phyloP scores from a whole-genome alignment of 2,329 filamentous ascomycete species.

The Colletotrichum gigasporum region DNA sequence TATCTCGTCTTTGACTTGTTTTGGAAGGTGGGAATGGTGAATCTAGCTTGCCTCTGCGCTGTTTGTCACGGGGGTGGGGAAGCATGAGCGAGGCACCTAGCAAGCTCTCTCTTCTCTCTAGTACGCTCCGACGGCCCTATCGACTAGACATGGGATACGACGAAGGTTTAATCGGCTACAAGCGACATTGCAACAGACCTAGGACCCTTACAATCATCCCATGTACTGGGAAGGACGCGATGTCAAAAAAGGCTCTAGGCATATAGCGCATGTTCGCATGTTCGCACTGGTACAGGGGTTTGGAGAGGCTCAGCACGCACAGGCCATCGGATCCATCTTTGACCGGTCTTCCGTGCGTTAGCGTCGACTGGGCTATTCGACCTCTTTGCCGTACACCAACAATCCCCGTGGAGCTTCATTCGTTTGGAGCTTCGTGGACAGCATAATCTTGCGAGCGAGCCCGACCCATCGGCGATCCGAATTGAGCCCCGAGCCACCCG shows the following conservation, averaged over 20 bases:
- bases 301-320: conserved; percentile 26
- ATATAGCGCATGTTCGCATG: conserved; percentile 4
- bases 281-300: conserved; percentile 19
- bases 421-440: conserved; percentile 20
- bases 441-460: conserved; percentile 21
- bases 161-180: not conserved
- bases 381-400: conserved; percentile 26
- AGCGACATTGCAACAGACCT: not conserved
- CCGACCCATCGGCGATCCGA: conserved; percentile 30
- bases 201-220: conserved; percentile 21
- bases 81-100: no score
- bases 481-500: conserved; percentile 15
- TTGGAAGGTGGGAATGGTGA: no score
- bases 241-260: conserved; percentile 27
- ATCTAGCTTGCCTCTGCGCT: no score
- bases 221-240: conserved; percentile 20
- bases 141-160: not conserved
- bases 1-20: no score
- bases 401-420: conserved; percentile 28
- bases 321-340: conserved; percentile 34
- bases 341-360: conserved; percentile 31
- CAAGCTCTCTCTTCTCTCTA: no score
- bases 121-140: no score
- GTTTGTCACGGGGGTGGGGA: no score
- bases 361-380: conserved; percentile 21